These are phyloP conservation scores for Apiotrichum sp. DNA, from an alignment of 1,284 basidiomycete species.

Conservation along the genomic window DNA sequence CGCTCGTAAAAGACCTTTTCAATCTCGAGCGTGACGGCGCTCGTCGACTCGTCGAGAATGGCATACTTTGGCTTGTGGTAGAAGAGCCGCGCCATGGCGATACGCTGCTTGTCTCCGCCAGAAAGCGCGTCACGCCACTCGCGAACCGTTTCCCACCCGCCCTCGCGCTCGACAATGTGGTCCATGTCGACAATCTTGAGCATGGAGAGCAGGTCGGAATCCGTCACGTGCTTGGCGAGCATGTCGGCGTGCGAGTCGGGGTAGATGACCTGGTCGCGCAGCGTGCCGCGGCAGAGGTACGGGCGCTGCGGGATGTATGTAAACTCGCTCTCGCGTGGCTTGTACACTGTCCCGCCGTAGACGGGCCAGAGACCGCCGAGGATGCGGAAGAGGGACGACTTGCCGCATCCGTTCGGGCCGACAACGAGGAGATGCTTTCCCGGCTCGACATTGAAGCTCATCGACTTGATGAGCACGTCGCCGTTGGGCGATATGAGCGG, in stretches of 20 bases:
- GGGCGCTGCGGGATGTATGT: constrained; percentile 94
- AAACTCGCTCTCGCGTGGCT: constrained; percentile 82
- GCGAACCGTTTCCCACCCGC: constrained; percentile 80
- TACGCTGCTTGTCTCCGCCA: constrained; percentile 61
- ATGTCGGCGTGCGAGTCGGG: constrained; percentile 69
- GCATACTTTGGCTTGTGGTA: constrained; percentile 97
- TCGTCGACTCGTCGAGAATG: constrained; percentile 93
- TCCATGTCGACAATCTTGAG: constrained; percentile 80
- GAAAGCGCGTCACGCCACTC: constrained; percentile 93
- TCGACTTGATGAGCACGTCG: constrained; percentile 73
- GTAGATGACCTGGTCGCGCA: constrained; percentile 79
- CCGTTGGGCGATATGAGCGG: constrained; percentile 96
- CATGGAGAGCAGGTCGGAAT: constrained; percentile 68
- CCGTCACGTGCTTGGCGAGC: constrained; percentile 59
- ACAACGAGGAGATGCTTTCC: constrained; percentile 90
- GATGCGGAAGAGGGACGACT: constrained; percentile 87
- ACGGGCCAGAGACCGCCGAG: constrained; percentile 96
- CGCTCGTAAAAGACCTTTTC: constrained; percentile 95
- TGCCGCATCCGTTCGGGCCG: constrained; percentile 84
- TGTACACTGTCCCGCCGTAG: constrained; percentile 88
- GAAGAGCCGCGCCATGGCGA: constrained; percentile 94
- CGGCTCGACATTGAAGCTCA: constrained; percentile 84
- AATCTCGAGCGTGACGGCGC: constrained; percentile 84
- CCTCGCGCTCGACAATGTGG: constrained; percentile 85
- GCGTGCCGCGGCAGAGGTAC: constrained; percentile 85